phyloP scores from a whole-genome alignment of 257 asterid species.

The Solanum lycopersicoides region DNA sequence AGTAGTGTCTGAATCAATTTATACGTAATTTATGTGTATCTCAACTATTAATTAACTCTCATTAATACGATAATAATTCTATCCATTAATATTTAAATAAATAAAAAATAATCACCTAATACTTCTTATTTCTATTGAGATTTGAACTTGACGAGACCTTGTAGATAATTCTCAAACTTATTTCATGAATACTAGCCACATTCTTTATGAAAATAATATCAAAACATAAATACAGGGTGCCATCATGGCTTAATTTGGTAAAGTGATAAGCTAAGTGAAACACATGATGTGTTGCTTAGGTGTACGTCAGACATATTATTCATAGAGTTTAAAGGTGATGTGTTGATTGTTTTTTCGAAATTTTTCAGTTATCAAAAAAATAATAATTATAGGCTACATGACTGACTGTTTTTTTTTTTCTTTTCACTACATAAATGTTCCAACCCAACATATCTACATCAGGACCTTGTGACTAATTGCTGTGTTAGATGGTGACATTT shows the following conservation, averaged over 20 bases:
- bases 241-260: background rate
- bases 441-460: slow-evolving; percentile 1
- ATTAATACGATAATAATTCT: background rate
- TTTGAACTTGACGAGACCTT: background rate
- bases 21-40: background rate
- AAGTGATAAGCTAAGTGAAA: background rate
- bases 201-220: background rate
- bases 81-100: background rate
- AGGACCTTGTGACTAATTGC: background rate
- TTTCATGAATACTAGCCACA: background rate
- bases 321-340: background rate
- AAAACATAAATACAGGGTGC: background rate
- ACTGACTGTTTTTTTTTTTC: background rate
- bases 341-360: background rate
- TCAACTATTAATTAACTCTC: background rate
- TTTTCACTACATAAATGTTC: slow-evolving; percentile 4
- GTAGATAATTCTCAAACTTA: background rate
- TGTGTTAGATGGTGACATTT: slow-evolving; percentile 1
- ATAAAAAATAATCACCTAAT: background rate
- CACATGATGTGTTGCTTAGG: background rate
- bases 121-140: background rate
- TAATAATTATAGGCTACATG: background rate
- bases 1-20: background rate
- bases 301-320: background rate
- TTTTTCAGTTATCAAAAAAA: background rate